Conservation (phyloP, 1,139 yeast species). For the Blastobotrys proliferans region DNA sequence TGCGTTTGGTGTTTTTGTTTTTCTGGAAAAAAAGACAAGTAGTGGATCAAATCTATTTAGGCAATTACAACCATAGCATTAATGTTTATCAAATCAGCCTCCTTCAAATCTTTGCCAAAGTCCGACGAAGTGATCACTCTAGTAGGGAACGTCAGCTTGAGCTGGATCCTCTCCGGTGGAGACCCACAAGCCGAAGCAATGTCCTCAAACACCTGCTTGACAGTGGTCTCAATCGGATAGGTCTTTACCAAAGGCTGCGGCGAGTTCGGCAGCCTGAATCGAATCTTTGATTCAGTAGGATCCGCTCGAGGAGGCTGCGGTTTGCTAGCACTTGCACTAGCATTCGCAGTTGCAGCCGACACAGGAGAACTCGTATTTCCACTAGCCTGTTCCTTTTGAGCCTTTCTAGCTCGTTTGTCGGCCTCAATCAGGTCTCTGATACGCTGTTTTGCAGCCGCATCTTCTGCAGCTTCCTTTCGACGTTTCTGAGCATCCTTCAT, state of each 20-base stretch:
- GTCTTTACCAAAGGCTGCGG: constrained; percentile 27
- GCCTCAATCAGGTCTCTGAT: constrained; percentile 37
- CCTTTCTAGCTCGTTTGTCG: constrained; percentile 34
- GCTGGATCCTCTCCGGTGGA: constrained; percentile 21
- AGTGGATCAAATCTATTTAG: neutral
- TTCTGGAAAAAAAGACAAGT: too few species aligned
- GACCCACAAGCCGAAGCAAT: constrained; percentile 26
- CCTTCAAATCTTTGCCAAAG: constrained; percentile 28
- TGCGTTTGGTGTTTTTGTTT: too few species aligned
- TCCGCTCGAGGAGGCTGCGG: constrained; percentile 11
- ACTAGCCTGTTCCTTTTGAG: constrained; percentile 19
- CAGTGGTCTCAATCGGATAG: constrained; percentile 30
- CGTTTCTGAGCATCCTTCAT: constrained; percentile 34
- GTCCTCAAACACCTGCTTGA: constrained; percentile 32
- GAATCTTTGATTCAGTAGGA: constrained; percentile 32
- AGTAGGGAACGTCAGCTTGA: constrained; percentile 36
- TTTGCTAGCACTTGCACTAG: constrained; percentile 12
- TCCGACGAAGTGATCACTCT: constrained; percentile 23
- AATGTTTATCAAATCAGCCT: constrained; percentile 32
- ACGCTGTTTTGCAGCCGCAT: constrained; percentile 33
- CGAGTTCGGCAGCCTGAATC: constrained; percentile 30
- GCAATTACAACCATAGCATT: constrained; percentile 23
- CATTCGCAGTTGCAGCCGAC: too few species aligned
- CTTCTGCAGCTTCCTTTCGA: constrained; percentile 33
- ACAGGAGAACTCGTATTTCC: constrained; percentile 12